Conservation (phyloP, 2,329 filamentous ascomycete genomes). For the Aureobasidium sp. region DNA sequence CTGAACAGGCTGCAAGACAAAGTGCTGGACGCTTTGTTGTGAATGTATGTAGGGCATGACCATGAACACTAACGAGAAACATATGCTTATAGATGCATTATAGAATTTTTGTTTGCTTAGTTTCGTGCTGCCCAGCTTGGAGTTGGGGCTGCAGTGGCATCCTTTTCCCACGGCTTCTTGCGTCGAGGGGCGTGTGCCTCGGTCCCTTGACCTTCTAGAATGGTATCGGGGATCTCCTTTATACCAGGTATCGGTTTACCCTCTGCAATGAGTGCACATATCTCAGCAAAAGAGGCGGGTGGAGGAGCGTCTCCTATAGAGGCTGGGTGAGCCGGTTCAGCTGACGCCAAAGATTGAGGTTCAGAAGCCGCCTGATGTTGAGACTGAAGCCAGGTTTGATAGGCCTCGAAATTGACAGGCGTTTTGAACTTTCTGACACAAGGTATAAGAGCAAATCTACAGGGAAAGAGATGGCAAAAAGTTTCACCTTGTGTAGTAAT, state of each 20-base stretch:
- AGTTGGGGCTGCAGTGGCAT: constrained; percentile 19
- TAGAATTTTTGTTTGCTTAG: background rate
- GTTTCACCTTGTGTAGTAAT: constrained; percentile 51
- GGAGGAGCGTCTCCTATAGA: constrained; percentile 55
- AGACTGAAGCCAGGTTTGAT: constrained; percentile 53
- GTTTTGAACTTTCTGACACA: constrained; percentile 32
- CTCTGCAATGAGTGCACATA: constrained; percentile 74
- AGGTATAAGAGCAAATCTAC: background rate
- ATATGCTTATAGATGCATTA: background rate
- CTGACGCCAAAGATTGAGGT: background rate
- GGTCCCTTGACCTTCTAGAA: constrained; percentile 62
- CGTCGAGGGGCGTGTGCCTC: constrained; percentile 44
- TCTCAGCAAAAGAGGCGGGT: constrained; percentile 73
- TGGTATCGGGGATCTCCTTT: constrained; percentile 72
- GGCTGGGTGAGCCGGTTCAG: constrained; percentile 8
- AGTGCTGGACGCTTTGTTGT: constrained; percentile 20
- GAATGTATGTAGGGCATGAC: background rate
- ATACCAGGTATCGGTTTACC: constrained; percentile 82
- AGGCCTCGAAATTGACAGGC: constrained; percentile 56
- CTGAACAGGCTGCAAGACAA: constrained; percentile 22
- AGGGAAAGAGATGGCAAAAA: background rate
- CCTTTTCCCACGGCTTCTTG: constrained; percentile 74
- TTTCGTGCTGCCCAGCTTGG: constrained; percentile 7
- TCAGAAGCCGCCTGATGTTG: background rate
- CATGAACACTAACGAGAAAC: background rate